A percentile compares a stretch with the other conserved stretches of the same genome.
Conservation (phyloP, 768 basidiomycete genomes). For the Candolleomyces efflorescens region DNA sequence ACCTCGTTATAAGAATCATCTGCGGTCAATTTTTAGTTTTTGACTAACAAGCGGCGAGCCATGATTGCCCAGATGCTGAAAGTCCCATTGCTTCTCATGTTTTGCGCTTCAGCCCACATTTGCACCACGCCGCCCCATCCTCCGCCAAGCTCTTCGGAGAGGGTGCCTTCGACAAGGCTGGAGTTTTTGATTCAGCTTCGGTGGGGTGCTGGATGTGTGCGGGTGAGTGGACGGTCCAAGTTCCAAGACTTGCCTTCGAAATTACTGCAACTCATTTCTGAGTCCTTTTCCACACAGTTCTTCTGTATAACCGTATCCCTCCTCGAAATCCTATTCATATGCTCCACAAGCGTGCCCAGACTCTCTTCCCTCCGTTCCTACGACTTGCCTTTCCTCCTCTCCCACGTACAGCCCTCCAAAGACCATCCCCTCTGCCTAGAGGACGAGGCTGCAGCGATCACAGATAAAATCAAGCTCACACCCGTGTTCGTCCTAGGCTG, state of each 20-base stretch:
- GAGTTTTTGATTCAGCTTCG: not conserved
- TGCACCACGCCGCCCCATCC: not conserved
- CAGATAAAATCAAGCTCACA: constrained; percentile 24
- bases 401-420: constrained; percentile 20
- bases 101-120: not conserved
- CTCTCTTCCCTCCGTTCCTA: constrained; percentile 18
- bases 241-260: not conserved
- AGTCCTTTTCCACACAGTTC: no score
- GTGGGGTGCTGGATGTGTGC: not conserved
- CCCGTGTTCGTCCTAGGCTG: constrained; percentile 33
- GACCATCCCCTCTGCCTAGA: not conserved
- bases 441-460: not conserved
- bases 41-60: not conserved
- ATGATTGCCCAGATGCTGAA: not conserved
- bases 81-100: not conserved
- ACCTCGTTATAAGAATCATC: no score
- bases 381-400: constrained; percentile 17
- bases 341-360: constrained; percentile 6
- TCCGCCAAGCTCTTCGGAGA: not conserved
- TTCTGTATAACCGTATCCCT: constrained; percentile 32
- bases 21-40: not conserved
- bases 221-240: not conserved
- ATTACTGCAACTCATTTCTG: no score
- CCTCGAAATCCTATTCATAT: constrained; percentile 37
- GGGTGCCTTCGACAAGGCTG: not conserved